Evolutionary conservation across 129 eudicot genomes (phyloP).

Genomic region (Glebionis coronaria): DNA sequence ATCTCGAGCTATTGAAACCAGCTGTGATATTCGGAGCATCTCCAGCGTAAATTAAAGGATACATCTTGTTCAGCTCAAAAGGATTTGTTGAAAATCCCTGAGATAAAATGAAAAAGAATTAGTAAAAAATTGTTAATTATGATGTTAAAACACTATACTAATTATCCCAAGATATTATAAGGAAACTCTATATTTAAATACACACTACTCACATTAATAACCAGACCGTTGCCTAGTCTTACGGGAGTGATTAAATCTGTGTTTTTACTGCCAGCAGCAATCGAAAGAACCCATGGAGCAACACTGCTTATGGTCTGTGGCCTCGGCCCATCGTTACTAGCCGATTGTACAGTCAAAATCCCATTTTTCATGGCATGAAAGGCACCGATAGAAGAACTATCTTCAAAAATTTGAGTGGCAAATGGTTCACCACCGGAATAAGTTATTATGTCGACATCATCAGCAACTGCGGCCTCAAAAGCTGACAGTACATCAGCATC

Average conservation of each 20-base stretch:
- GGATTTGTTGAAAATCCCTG: slow-evolving; percentile 48
- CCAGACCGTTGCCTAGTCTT: slow-evolving; percentile 6
- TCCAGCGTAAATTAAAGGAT: slow-evolving; percentile 52
- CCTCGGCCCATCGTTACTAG: not conserved
- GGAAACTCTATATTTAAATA: not conserved
- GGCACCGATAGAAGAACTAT: not conserved
- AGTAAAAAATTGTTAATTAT: not conserved
- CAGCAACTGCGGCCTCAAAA: slow-evolving; percentile 7
- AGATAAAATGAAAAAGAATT: not conserved
- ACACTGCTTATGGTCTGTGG: not conserved
- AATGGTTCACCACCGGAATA: not conserved
- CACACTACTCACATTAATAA: slow-evolving; percentile 4
- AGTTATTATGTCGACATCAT: slow-evolving; percentile 4
- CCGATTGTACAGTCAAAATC: slow-evolving; percentile 12
- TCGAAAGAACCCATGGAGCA: slow-evolving; percentile 13
- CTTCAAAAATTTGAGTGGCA: not conserved
- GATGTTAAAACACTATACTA: not conserved
- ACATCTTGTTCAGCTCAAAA: slow-evolving; percentile 23
- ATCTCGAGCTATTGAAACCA: slow-evolving; percentile 27
- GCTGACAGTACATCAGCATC: not conserved
- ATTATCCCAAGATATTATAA: not conserved
- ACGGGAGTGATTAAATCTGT: not conserved
- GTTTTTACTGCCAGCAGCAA: slow-evolving; percentile 5
- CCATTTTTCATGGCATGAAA: slow-evolving; percentile 15
- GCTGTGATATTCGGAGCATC: slow-evolving; percentile 38